Evolutionary conservation across 2,329 filamentous ascomycete genomes (phyloP), one percentile per base, ranked within the genome.

Genomic region (Penicillium digitatum): DNA sequence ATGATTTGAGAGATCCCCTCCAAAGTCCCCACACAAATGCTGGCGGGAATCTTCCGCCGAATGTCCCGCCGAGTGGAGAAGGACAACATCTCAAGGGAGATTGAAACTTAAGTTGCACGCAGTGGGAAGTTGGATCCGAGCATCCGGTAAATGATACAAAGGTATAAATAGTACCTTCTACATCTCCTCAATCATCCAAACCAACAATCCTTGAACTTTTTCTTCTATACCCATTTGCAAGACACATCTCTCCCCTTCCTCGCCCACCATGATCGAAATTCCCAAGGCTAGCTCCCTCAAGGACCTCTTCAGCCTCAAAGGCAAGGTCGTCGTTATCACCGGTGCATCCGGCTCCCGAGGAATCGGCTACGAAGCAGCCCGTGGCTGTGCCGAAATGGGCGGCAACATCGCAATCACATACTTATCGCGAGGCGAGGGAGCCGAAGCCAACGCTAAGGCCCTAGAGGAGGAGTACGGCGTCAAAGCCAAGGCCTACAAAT

Each of bases 401-500:
- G 83, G 83, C 64, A 78, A 85, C 70, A 71, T 87, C 37, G 84
- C 83, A 70, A 81, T 87, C 72, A 92, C 88, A 63, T 87, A 87
- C 75, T 74, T 83, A 58, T 84, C 82, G 11, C 82, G 83, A 46
- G 74, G 81, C 2, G 75, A 82, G 54, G 84, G 84, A 49, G 84
- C 82, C 56, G 80, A 86, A 75, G 83, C 84, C 77, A 87, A 87
- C 74, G 84, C 83, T 56, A 79, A 83, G 69, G 83, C 85, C 67
- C 77, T 87, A 40, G 52, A 69, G 43, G 77, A 82, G 64, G 79
- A 78, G 63, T 86, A 84, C 73, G 83, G 83, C 60, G 74, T 87
- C 73, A 86, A 86, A 76, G 78, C 78, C 72, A 86, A 86, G 76
- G 82, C 84, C 59, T 87, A 87, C 81, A 85, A 87, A 76, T 81